Base-by-base conservation (phyloP, 2,329 filamentous ascomycete species). In the Diaporthe batatas region DNA sequence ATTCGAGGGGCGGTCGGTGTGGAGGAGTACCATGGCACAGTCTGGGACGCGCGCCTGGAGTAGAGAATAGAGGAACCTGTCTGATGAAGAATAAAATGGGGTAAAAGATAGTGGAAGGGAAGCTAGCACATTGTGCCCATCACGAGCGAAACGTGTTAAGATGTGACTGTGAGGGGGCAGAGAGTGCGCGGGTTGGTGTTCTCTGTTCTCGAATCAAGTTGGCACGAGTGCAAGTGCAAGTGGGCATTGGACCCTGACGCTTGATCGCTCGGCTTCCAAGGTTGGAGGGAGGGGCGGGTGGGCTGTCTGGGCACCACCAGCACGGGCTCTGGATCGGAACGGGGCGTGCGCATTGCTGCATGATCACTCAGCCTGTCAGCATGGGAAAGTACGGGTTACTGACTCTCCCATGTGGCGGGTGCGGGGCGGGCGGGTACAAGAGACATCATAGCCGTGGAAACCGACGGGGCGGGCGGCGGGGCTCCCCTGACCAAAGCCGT, bases 91-190 rank as follows among this genome's bases (percentile, higher is more conserved):
- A 58, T 14, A 3, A 53, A 49, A 51, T 7, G 25, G 57, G 23
- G 10, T 6, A n/a, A 7, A 62, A 39, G 39, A 57, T 25, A 42
- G 58, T 18, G 21, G 25, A 55, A 67, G 14, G 16, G 64, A 34
- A 49, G 16, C 64, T 74, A 69, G 70, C 57, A 65, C 72, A 70
- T 72, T 34, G 57, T 59, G 57, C 14, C 42, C 72, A 32, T 54
- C 51, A 68, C 32, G 65, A 54, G 51, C 36, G 57, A 53, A 65
- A 55, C 53, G 25, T 23, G 59, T 59, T 25, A 65, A 54, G 65
- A 59, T 18, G 6, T 10, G 18, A 72, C 42, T 53, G 2, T 16
- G 32, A 65, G 49, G 44, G 25, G 62, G 39, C 53, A 32, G 36
- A 25, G 29, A 53, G 32, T 51, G 62, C 62, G 44, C 14, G 62